Evolutionary conservation across 139 green algal genomes (phyloP).

Genomic region (Marvania coccoides): DNA sequence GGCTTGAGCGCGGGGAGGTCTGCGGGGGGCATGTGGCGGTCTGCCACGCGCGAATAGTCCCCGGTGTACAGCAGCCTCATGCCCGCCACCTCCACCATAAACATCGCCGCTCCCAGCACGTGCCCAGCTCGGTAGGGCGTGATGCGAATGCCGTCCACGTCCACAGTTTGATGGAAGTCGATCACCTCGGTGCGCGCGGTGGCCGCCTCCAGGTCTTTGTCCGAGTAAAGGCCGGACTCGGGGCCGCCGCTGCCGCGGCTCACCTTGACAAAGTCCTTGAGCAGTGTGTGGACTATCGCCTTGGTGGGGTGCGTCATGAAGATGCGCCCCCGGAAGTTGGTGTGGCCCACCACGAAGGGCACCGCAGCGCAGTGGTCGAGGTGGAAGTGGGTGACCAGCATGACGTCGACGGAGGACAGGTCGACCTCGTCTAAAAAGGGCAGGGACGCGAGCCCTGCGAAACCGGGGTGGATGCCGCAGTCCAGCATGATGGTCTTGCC

Average conservation of each 20-base stretch:
- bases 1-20: constrained; percentile 79
- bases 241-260: constrained; percentile 25
- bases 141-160: constrained; percentile 76
- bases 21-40: constrained; percentile 82
- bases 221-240: constrained; percentile 56
- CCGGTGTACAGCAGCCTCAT: constrained; percentile 92
- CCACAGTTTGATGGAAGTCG: constrained; percentile 92
- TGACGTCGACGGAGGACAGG: constrained; percentile 70
- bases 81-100: constrained; percentile 92
- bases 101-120: constrained; percentile 98
- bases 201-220: constrained; percentile 73
- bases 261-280: constrained; percentile 83
- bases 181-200: constrained; percentile 91
- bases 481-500: constrained; percentile 88
- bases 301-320: constrained; percentile 99
- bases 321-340: constrained; percentile 82
- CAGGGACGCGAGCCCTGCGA: constrained; percentile 68
- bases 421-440: constrained; percentile 90
- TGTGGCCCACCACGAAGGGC: constrained; percentile 82
- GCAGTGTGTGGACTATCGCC: constrained; percentile 86
- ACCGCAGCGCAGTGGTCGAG: constrained; percentile 95
- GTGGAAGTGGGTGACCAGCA: constrained; percentile 98
- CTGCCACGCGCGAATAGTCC: constrained; percentile 77
- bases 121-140: constrained; percentile 88
- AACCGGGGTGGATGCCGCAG: constrained; percentile 94